These are phyloP conservation scores for Cercospora sp. DNA, from an alignment of 2,329 filamentous ascomycete species.

Conservation along the genomic window DNA sequence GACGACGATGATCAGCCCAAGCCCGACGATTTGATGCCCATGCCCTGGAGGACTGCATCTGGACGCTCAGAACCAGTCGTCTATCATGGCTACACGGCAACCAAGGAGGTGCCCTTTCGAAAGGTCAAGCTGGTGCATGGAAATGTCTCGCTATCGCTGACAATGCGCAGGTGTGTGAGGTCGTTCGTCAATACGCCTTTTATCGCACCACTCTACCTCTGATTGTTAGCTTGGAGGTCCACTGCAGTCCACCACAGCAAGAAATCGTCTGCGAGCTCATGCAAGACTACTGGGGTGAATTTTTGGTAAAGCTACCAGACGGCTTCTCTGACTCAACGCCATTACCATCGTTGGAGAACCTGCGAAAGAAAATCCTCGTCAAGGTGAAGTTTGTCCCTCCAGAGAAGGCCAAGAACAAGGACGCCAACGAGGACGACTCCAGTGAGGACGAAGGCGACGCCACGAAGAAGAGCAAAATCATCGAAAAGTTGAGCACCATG, in stretches of 20 bases:
- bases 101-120: constrained; percentile 80
- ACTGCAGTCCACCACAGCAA: constrained; percentile 79
- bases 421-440: constrained; percentile 30
- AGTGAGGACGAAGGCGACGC: constrained; percentile 45
- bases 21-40: constrained; percentile 29
- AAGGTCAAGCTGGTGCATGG: constrained; percentile 64
- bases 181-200: constrained; percentile 10
- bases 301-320: constrained; percentile 64
- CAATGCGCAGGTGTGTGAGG: constrained; percentile 3
- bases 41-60: constrained; percentile 33
- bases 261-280: constrained; percentile 88
- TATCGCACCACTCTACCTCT: constrained; percentile 60
- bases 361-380: constrained; percentile 72
- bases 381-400: constrained; percentile 52
- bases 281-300: constrained; percentile 77
- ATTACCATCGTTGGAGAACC: constrained; percentile 62
- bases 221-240: constrained; percentile 90
- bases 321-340: constrained; percentile 59
- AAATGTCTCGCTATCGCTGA: constrained; percentile 36
- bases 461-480: constrained; percentile 58
- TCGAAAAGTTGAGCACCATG: constrained; percentile 68
- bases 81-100: constrained; percentile 67
- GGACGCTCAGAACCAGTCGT: constrained; percentile 36
- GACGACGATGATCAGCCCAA: constrained; percentile 17
- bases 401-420: constrained; percentile 34